Conservation (phyloP, 2,329 filamentous ascomycete genomes). For the Epichloe hybrida region DNA sequence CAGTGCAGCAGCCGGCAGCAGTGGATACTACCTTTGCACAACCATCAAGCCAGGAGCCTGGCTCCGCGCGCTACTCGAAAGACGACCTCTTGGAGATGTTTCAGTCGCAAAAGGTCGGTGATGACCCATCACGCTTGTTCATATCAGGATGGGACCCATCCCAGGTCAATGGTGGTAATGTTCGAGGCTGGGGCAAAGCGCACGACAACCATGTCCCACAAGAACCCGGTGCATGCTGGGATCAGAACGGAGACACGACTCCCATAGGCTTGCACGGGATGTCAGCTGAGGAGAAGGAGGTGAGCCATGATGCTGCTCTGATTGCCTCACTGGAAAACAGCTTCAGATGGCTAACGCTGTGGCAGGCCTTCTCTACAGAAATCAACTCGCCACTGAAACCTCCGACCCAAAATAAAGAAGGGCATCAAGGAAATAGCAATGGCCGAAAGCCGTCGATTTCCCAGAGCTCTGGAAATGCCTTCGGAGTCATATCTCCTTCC, state of each 20-base stretch:
- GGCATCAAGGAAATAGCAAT: slow-evolving; percentile 44
- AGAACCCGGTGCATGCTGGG: slow-evolving; percentile 90
- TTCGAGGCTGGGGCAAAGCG: slow-evolving; percentile 63
- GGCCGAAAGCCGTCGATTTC: slow-evolving; percentile 77
- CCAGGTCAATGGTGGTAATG: slow-evolving; percentile 47
- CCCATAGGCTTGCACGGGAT: slow-evolving; percentile 64
- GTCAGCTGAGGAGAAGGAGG: slow-evolving; percentile 47
- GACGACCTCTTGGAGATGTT: slow-evolving; percentile 69
- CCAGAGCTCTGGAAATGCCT: slow-evolving; percentile 49
- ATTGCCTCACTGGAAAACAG: slow-evolving; percentile 5
- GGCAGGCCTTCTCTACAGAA: slow-evolving; percentile 64
- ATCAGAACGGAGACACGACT: slow-evolving; percentile 52
- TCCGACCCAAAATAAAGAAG: slow-evolving; percentile 58
- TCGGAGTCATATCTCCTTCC: slow-evolving; percentile 61
- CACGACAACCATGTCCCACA: slow-evolving; percentile 60
- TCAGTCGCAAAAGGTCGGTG: slow-evolving; percentile 34
- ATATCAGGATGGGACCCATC: slow-evolving; percentile 69
- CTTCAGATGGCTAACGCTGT: neutral
- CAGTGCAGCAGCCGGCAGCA: slow-evolving; percentile 24
- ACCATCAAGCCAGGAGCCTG: slow-evolving; percentile 18
- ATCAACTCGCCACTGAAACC: slow-evolving; percentile 92
- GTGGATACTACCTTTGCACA: slow-evolving; percentile 23
- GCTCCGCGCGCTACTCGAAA: slow-evolving; percentile 55
- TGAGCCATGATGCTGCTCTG: slow-evolving; percentile 17
- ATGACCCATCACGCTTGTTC: slow-evolving; percentile 51